Evolutionary conservation across 148 eudicot genomes (phyloP).

Genomic region (Camellia sinensis): DNA sequence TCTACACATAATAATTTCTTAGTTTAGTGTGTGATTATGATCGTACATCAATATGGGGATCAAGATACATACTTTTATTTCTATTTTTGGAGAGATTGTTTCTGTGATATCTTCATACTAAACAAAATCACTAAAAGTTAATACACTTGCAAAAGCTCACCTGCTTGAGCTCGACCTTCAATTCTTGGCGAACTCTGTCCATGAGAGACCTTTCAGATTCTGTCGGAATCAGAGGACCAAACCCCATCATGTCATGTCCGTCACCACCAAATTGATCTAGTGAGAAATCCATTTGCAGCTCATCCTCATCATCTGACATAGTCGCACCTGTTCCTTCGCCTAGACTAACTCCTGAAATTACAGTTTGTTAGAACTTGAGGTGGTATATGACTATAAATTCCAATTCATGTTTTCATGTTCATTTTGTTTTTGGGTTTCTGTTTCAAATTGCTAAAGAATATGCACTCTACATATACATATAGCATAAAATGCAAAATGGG

Average conservation of each 20-base stretch:
- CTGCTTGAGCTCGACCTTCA: constrained; percentile 94
- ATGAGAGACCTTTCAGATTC: constrained; percentile 92
- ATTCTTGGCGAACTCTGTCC: constrained; percentile 95
- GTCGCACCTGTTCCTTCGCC: constrained; percentile 87
- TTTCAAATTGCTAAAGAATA: background rate
- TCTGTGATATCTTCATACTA: background rate
- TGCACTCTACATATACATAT: no score
- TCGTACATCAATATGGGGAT: no score
- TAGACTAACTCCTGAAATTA: constrained; percentile 48
- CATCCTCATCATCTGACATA: constrained; percentile 97
- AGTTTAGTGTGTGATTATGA: no score
- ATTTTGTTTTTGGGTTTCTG: background rate
- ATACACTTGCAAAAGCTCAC: constrained; percentile 23
- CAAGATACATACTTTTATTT: no score
- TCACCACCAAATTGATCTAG: constrained; percentile 55
- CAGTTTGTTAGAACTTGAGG: background rate
- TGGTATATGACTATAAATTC: background rate
- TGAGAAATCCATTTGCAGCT: constrained; percentile 64
- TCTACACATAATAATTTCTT: no score
- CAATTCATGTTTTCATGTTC: background rate
- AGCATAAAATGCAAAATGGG: no score
- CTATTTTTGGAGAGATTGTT: background rate
- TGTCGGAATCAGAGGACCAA: constrained; percentile 87
- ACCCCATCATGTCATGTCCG: constrained; percentile 83
- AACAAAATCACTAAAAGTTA: background rate